Conservation (phyloP, 176 grass and related monocot genomes). For the Carex littledalei region DNA sequence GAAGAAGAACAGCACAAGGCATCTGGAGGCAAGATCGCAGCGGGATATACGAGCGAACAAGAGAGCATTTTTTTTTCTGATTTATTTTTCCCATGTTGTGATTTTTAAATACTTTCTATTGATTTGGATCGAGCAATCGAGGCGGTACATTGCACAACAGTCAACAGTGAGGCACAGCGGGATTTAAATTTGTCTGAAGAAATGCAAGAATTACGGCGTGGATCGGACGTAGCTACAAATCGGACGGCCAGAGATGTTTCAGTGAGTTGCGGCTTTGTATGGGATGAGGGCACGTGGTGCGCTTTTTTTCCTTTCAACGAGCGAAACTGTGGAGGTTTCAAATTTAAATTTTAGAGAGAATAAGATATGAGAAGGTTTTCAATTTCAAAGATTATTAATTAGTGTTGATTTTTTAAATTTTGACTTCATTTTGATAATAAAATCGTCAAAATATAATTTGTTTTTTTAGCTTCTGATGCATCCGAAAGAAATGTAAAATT, state of each 20-base stretch:
- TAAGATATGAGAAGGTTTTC: no score
- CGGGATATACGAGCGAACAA: slow-evolving; percentile 18
- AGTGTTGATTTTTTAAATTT: no score
- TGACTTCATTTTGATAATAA: no score
- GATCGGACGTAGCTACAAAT: neutral
- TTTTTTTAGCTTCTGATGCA: no score
- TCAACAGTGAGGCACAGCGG: neutral
- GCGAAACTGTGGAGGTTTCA: neutral
- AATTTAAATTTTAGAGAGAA: neutral
- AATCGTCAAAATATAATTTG: no score
- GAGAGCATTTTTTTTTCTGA: neutral
- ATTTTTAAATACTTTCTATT: neutral
- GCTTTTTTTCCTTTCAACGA: neutral
- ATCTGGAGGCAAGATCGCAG: slow-evolving; percentile 1
- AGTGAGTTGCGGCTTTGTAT: neutral
- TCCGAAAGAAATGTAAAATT: no score
- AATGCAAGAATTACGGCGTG: neutral
- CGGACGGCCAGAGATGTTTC: neutral
- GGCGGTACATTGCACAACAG: neutral
- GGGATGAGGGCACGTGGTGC: neutral
- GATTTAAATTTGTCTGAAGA: neutral
- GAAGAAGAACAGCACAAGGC: neutral
- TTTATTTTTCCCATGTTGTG: neutral
- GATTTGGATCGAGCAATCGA: neutral
- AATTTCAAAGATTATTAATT: no score